Evolutionary conservation across 345 rosid species (phyloP), one percentile per base, ranked within the genome.

Genomic region (Syzygium aromaticum): DNA sequence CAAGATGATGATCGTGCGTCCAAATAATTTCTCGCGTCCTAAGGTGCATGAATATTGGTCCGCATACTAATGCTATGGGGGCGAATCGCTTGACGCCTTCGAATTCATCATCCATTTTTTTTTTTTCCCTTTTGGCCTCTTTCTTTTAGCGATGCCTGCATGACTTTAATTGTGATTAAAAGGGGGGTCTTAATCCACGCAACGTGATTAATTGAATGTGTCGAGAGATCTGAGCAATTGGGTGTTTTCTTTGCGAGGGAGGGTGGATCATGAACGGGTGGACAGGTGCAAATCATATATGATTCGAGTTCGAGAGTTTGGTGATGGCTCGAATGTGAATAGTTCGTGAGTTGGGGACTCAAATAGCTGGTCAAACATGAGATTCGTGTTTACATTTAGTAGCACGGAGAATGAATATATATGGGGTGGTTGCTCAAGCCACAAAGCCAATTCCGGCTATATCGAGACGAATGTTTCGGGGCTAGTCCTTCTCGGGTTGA

Each of bases 381-480:
- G 46, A 33, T 67, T 67, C 25, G 0, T 67, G 22, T 8, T 67
- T 33, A 4, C 0, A 1, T 8, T 64, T 0, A 16, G 12, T 5
- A 67, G 11, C 43, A 33, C 8, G 46, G 13, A 30, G 21, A 64
- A 15, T 64, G 6, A 15, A 64, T 15, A 5, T 67, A 30, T 17
- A 33, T 1, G 3, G 17, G 46, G 13, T 67, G 4, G 46, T 33
- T 33, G 3, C 46, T 33, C 2, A 0, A 2, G 33, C 22, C 43
- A 2, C 3, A 33, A 4, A 33, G 23, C 19, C 1, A 7, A 73
- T 73, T 73, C 3, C 14, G 0, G 0, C 25, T 16, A 38, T 5
- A 73, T 38, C 1, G 25, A 1, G 80, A 38, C 3, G 1, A 9
- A 40, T 0, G 49, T 17, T 19, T 73, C 0, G 7, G n/a, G 49